Percentiles rank a stretch among this genome's conserved stretches.
Conservation (phyloP, 495 filamentous ascomycete species). For the Penicillium longicatenatum region DNA sequence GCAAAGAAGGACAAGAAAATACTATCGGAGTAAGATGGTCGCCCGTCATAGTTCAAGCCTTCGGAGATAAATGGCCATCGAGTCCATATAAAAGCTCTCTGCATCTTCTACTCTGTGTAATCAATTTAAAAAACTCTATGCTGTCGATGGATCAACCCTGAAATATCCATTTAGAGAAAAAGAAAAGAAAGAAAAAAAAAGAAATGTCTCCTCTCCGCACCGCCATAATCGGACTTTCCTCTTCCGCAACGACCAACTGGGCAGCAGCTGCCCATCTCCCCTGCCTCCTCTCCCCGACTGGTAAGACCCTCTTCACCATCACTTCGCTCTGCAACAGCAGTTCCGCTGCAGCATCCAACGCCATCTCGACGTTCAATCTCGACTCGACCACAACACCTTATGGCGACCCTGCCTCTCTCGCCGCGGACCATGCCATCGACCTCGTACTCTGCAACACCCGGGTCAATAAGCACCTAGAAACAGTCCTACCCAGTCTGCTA, state of each 20-base stretch:
- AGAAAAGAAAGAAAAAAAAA: too few species aligned
- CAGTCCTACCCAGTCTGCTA: neutral
- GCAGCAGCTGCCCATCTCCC: neutral
- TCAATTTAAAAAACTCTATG: too few species aligned
- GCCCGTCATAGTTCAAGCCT: too few species aligned
- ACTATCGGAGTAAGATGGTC: too few species aligned
- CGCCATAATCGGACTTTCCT: neutral
- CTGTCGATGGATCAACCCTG: too few species aligned
- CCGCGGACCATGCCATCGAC: neutral
- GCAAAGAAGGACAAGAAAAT: too few species aligned
- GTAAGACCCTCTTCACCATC: neutral
- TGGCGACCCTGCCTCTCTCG: constrained; percentile 1
- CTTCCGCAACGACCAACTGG: neutral
- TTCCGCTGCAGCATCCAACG: neutral
- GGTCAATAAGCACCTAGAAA: neutral
- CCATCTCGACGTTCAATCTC: neutral
- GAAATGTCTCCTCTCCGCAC: neutral
- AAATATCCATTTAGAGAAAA: too few species aligned
- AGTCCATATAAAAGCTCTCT: too few species aligned
- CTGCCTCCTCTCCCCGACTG: neutral
- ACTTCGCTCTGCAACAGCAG: neutral
- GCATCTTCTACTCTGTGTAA: neutral
- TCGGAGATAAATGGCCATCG: too few species aligned
- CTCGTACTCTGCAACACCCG: constrained; percentile 1
- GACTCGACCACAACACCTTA: neutral